Evolutionary conservation across 352 stramenopile species (phyloP), one percentile per base, ranked within the genome.

Genomic region (Phytophthora sansomeana): DNA sequence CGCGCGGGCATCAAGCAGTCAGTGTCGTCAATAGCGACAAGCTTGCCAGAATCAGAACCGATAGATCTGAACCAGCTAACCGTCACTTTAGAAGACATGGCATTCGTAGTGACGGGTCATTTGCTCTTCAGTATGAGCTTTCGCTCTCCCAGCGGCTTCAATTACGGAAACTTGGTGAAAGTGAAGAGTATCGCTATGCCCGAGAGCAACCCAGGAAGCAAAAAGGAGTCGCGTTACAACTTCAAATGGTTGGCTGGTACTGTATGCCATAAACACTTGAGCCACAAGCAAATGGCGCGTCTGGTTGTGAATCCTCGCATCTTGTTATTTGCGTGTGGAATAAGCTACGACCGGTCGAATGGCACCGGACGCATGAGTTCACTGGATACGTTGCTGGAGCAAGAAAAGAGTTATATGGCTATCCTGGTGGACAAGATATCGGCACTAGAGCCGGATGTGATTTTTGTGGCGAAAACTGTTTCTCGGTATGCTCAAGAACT

Each of bases 351-450:
- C 26, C 88, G 96, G 16, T 95, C 91, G 1, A 81, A 71, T 19
- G 81, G 81, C 5, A 82, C 95, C 42, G 91, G 90, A 8, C 83
- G 88, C 28, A 92, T 99, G 46, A 97, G 90, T 50, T 99, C 92
- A 0, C 76, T 99, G 0, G 96, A 99, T 65, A 98, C 95, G 9
- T 66, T 99, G 6, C 70, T 99, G 26, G 97, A 99, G 69, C 90
- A 98, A 72, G 97, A 99, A 77, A 91, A 98, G 62, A 93, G 95
- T 56, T 99, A 99, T 72, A 98, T 99, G 83, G 83, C 96, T 65
- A 98, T 98, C 46, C 77, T 99, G 14, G 96, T 99, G 14, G 87
- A 95, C 21, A 99, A 99, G 62, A 99, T 99, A 58, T 90, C 96
- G 3, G 90, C 89, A 29, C 67, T 99, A 26, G 90, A 98, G 61